phyloP scores from a whole-genome alignment of 306 rosid genomes.

The Dalbergia oliveri region DNA sequence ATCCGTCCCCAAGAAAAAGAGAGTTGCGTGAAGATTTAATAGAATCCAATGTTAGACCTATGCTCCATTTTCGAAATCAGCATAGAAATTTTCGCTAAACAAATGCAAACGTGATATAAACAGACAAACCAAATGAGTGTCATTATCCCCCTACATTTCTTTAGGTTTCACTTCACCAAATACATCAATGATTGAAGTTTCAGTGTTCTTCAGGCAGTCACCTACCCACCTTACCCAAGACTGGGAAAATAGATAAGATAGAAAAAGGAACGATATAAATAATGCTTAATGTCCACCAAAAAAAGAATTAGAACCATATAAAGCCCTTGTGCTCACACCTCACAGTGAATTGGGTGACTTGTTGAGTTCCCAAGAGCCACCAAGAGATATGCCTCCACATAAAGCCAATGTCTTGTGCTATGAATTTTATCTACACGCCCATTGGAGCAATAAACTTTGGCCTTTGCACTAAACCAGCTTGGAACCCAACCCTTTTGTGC shows the following conservation, averaged over 20 bases:
- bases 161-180: constrained; percentile 23
- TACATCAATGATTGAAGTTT: neutral
- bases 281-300: constrained; percentile 1
- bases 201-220: neutral
- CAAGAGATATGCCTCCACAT: constrained; percentile 24
- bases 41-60: neutral
- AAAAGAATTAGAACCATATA: neutral
- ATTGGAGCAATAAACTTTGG: constrained; percentile 14
- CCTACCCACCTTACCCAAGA: neutral
- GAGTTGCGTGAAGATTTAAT: neutral
- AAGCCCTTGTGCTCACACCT: neutral
- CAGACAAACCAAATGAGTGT: neutral
- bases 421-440: neutral
- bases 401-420: neutral
- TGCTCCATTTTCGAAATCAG: too few relatives aligned
- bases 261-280: neutral
- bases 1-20: too few relatives aligned
- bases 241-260: neutral
- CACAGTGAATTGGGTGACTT: constrained; percentile 18
- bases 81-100: neutral
- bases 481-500: constrained; percentile 28
- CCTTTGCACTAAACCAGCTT: constrained; percentile 1
- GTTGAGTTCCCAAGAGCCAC: constrained; percentile 26
- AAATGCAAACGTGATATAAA: neutral
- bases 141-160: neutral